phyloP scores from a whole-genome alignment of 257 asterid species.

The Jacaranda copaia region DNA sequence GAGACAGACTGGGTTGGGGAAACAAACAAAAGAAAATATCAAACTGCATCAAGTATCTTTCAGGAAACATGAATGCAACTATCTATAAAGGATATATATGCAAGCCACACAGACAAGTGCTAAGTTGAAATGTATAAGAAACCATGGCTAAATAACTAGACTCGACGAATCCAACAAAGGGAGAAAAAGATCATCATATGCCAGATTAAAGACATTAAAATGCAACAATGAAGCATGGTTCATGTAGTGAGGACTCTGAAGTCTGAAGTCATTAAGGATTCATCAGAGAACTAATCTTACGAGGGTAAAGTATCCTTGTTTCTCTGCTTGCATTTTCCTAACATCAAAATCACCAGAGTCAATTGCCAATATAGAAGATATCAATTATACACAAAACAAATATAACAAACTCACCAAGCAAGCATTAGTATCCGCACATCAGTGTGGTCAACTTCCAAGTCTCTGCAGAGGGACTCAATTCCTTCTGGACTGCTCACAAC shows the following conservation, averaged over 20 bases:
- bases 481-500: slow-evolving; percentile 82
- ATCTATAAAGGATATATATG: too few relatives aligned
- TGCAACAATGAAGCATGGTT: too few relatives aligned
- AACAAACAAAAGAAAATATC: too few relatives aligned
- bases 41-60: too few relatives aligned
- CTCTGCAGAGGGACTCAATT: slow-evolving; percentile 82
- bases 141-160: too few relatives aligned
- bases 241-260: neutral
- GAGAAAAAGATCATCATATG: too few relatives aligned
- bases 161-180: too few relatives aligned
- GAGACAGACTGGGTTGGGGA: neutral
- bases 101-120: too few relatives aligned
- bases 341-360: slow-evolving; percentile 35
- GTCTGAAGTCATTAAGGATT: slow-evolving; percentile 4
- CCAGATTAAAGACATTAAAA: too few relatives aligned
- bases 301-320: slow-evolving; percentile 92
- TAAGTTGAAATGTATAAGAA: too few relatives aligned
- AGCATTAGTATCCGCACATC: slow-evolving; percentile 86
- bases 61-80: too few relatives aligned
- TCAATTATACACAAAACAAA: slow-evolving; percentile 13
- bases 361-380: slow-evolving; percentile 31
- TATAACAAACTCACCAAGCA: slow-evolving; percentile 72
- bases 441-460: slow-evolving; percentile 74
- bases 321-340: slow-evolving; percentile 94
- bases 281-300: slow-evolving; percentile 46